Evolutionary conservation across 2,329 filamentous ascomycete genomes (phyloP).

Genomic region (Diaporthe citri): DNA sequence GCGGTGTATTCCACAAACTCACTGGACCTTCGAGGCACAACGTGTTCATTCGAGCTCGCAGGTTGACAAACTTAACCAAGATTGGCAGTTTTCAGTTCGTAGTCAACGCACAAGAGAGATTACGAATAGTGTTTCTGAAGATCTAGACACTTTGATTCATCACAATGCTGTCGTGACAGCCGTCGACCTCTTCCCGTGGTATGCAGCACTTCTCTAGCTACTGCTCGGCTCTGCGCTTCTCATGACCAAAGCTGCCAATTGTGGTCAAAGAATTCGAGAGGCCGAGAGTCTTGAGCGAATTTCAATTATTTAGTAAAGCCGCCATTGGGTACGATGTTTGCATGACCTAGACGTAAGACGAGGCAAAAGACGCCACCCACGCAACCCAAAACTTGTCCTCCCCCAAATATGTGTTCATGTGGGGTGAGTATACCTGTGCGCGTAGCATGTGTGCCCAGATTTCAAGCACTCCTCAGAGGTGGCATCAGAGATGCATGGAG

Average conservation of each 20-base stretch:
- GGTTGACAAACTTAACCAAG: background rate
- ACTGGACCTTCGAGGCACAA: too few species aligned
- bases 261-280: background rate
- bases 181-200: background rate
- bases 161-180: background rate
- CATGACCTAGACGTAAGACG: background rate
- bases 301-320: background rate
- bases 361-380: background rate
- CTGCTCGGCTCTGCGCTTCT: background rate
- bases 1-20: background rate
- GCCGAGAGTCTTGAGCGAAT: background rate
- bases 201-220: background rate
- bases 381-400: background rate
- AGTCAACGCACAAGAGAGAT: background rate
- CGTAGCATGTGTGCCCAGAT: background rate
- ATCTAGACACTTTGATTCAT: background rate
- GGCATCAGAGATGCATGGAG: background rate
- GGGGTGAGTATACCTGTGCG: background rate
- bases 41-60: background rate
- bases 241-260: background rate
- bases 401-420: background rate
- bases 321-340: background rate
- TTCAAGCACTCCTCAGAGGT: background rate
- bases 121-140: background rate
- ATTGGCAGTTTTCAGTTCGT: background rate